Conservation (phyloP, 306 rosid species). For the Rosa persica region DNA sequence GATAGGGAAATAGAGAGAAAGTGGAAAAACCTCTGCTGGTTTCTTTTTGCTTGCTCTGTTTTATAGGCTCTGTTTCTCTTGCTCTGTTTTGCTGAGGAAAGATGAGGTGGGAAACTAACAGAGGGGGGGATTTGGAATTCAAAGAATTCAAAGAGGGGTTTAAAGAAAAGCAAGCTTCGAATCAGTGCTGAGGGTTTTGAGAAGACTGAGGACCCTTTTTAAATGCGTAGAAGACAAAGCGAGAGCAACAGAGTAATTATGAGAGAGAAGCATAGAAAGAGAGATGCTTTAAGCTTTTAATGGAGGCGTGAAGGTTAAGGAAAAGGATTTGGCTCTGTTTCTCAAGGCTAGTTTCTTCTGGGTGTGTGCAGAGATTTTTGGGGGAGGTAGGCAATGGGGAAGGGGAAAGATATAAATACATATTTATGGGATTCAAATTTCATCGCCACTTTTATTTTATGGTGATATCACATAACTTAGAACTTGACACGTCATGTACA, state of each 20-base stretch:
- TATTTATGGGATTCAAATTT: background rate
- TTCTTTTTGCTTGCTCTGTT: slow-evolving; percentile 27
- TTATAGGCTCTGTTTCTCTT: slow-evolving; percentile 10
- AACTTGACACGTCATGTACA: no score
- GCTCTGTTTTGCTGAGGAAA: slow-evolving; percentile 6
- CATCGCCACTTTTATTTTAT: no score
- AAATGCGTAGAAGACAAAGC: slow-evolving; percentile 17
- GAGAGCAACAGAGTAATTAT: slow-evolving; percentile 15
- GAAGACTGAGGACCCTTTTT: slow-evolving; percentile 9
- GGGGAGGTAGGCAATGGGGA: slow-evolving; percentile 1
- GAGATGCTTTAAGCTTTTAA: slow-evolving; percentile 21
- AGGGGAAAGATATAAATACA: slow-evolving; percentile 7
- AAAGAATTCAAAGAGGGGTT: background rate
- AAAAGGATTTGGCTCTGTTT: slow-evolving; percentile 60
- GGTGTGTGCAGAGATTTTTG: background rate
- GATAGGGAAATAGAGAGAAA: background rate
- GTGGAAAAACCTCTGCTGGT: background rate
- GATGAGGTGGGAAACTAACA: slow-evolving; percentile 14
- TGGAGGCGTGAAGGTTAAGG: slow-evolving; percentile 77
- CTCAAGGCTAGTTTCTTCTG: slow-evolving; percentile 58
- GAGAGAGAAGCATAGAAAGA: slow-evolving; percentile 11
- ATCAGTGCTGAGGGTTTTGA: background rate
- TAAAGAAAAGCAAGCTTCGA: slow-evolving; percentile 15
- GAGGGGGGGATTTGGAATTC: background rate
- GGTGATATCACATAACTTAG: no score